phyloP scores from a whole-genome alignment of 2,329 filamentous ascomycete species.

The Colletotrichum australisinense region DNA sequence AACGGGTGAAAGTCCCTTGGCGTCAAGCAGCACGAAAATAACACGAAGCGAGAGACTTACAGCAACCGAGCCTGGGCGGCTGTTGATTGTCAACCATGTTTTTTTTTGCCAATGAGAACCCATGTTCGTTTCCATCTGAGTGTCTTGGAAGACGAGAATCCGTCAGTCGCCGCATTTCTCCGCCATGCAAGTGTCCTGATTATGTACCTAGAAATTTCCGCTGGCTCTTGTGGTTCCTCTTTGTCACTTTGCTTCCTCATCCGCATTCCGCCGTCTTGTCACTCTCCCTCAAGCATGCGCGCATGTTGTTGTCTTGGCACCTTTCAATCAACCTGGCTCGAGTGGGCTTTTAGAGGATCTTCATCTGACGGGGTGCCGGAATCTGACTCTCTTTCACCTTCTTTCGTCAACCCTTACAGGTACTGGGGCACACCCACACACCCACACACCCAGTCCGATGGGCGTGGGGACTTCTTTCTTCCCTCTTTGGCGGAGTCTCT shows the following conservation, averaged over 20 bases:
- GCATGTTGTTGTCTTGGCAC: conserved; percentile 19
- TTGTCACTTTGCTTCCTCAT: background rate
- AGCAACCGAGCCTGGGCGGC: background rate
- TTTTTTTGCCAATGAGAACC: background rate
- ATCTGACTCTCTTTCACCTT: background rate
- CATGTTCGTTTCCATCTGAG: background rate
- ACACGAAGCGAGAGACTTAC: background rate
- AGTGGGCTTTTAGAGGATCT: conserved; percentile 1
- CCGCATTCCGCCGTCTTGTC: too few species aligned
- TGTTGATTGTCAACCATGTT: background rate
- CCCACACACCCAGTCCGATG: background rate
- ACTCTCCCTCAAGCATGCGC: conserved; percentile 5
- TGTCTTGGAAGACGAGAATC: background rate
- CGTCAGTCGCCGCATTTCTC: background rate
- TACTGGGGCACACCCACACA: background rate
- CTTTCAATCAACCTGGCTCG: background rate
- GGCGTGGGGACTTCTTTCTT: background rate
- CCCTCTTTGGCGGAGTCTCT: background rate
- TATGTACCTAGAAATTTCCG: background rate
- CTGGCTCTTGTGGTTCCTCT: background rate
- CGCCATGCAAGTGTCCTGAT: background rate
- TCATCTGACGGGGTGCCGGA: background rate
- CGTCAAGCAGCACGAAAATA: background rate
- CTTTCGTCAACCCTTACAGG: background rate
- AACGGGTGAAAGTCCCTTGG: background rate